Conservation (phyloP, 306 rosid species). For the Trifolium dubium region DNA sequence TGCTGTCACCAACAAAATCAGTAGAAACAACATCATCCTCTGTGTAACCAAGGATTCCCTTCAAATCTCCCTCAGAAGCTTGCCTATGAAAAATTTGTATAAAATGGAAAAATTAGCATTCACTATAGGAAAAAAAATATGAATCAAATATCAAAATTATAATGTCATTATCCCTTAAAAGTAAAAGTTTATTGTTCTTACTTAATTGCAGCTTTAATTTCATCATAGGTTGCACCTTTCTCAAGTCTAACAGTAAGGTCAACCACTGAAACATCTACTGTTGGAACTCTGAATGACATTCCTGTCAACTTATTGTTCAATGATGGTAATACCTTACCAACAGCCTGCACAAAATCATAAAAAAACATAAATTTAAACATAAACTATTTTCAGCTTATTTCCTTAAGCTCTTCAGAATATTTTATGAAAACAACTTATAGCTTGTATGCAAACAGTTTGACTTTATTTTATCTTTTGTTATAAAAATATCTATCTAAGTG, state of each 20-base stretch:
- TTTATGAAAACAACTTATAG: too few relatives aligned
- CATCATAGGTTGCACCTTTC: conserved; percentile 71
- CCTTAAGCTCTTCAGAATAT: background rate
- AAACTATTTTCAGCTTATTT: background rate
- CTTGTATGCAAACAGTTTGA: too few relatives aligned
- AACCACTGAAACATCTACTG: conserved; percentile 91
- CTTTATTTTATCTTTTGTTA: too few relatives aligned
- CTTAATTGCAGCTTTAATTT: conserved; percentile 84
- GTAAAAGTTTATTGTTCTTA: conserved; percentile 38
- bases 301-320: conserved; percentile 89
- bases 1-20: conserved; percentile 79
- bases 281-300: conserved; percentile 93
- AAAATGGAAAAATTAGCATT: conserved; percentile 4
- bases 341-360: conserved; percentile 61
- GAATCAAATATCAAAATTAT: background rate
- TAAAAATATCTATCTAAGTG: too few relatives aligned
- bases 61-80: conserved; percentile 73
- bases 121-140: background rate
- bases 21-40: conserved; percentile 86
- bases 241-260: conserved; percentile 90
- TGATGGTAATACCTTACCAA: conserved; percentile 84
- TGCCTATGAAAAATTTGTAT: conserved; percentile 49
- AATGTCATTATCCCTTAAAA: background rate
- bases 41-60: conserved; percentile 81
- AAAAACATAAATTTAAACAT: background rate